Evolutionary conservation across 202 grass and related monocot genomes (phyloP).

Genomic region (Eragrostis tef): DNA sequence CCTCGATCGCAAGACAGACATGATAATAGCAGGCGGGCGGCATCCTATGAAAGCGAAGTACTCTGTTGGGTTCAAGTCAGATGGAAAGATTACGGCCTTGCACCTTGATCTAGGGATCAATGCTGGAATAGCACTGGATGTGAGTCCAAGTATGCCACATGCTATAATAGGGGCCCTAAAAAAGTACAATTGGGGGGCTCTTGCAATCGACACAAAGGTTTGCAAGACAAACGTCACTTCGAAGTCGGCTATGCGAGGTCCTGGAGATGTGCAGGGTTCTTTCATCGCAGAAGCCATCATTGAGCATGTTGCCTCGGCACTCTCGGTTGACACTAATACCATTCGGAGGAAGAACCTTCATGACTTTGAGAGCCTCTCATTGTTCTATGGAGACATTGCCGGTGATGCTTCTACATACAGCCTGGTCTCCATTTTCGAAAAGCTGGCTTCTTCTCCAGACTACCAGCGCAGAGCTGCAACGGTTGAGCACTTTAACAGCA

Average conservation of each 20-base stretch:
- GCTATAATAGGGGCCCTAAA: constrained; percentile 58
- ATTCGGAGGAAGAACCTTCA: constrained; percentile 86
- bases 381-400: constrained; percentile 50
- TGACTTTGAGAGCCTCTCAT: constrained; percentile 56
- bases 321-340: constrained; percentile 53
- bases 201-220: constrained; percentile 63
- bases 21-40: constrained; percentile 78
- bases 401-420: constrained; percentile 68
- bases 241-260: constrained; percentile 66
- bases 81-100: constrained; percentile 77
- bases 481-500: constrained; percentile 57
- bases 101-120: constrained; percentile 69
- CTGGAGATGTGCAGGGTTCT: constrained; percentile 79
- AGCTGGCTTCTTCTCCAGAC: constrained; percentile 58
- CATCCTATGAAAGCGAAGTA: constrained; percentile 84
- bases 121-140: constrained; percentile 62
- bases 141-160: constrained; percentile 31
- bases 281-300: constrained; percentile 90
- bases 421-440: constrained; percentile 66
- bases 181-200: constrained; percentile 85
- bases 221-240: constrained; percentile 82
- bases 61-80: constrained; percentile 75
- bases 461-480: constrained; percentile 47
- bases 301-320: constrained; percentile 73
- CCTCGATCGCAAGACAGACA: constrained; percentile 83